A percentile compares a stretch with the other conserved stretches of the same genome.
Evolutionary conservation across 371 early-diverging fungal genomes (phyloP).

Genomic region (Mortierella sp.): DNA sequence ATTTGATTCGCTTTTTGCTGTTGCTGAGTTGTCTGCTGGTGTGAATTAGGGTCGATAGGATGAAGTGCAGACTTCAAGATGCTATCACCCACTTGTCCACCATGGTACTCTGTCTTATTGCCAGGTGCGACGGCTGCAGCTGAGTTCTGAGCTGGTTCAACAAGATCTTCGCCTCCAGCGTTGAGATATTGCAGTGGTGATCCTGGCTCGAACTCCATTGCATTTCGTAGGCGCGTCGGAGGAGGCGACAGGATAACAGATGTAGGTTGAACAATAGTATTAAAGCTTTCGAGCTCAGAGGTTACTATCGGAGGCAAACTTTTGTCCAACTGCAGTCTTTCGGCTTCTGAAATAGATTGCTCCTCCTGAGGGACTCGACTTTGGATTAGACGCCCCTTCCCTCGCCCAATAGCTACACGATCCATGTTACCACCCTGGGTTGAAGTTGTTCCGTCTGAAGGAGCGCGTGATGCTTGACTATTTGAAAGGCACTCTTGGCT

Average conservation of each 20-base stretch:
- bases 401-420: not conserved
- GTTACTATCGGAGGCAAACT: slow-evolving; percentile 15
- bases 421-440: not conserved
- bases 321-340: slow-evolving; percentile 13
- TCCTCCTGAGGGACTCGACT: not conserved
- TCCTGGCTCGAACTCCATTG: slow-evolving; percentile 10
- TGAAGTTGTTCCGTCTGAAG: not conserved
- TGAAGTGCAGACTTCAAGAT: slow-evolving; percentile 28
- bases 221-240: slow-evolving; percentile 5
- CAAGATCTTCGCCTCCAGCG: slow-evolving; percentile 18
- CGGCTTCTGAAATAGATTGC: not conserved
- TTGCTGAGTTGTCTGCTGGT: slow-evolving; percentile 3
- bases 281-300: not conserved
- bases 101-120: slow-evolving; percentile 6
- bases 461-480: not conserved
- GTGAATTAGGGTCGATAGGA: not conserved
- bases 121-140: not conserved
- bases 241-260: slow-evolving; percentile 23
- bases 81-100: not conserved
- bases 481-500: slow-evolving; percentile 7
- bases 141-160: not conserved
- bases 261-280: not conserved
- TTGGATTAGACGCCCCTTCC: slow-evolving; percentile 9
- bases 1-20: slow-evolving; percentile 13
- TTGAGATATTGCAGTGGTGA: slow-evolving; percentile 42